Base-by-base conservation (phyloP, 75 land plant genomes). In the Selaginella moellendorffii region DNA sequence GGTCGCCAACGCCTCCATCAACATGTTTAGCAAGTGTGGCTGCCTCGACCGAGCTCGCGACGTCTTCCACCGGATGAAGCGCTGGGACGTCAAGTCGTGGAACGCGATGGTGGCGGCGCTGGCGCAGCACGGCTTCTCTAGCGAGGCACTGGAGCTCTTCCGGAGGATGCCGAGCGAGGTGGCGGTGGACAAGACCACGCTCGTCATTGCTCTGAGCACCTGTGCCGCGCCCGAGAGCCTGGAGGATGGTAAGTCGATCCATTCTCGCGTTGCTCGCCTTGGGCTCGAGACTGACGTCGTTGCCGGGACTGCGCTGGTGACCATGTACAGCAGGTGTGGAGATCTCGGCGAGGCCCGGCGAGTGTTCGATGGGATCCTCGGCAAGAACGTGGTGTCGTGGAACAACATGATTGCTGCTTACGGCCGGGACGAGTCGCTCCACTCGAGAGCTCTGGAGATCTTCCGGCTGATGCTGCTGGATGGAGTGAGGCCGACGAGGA, bases 211-310 rank as follows among this genome's bases (percentile, higher is more conserved):
- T n/a, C n/a, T n/a, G n/a, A n/a, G n/a, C n/a, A n/a, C n/a, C n/a
- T n/a, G n/a, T n/a, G n/a, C n/a, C n/a, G n/a, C n/a, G n/a, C n/a
- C n/a, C n/a, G n/a, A n/a, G n/a, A n/a, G n/a, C n/a, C n/a, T n/a
- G n/a, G n/a, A n/a, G n/a, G n/a, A n/a, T n/a, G n/a, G n/a, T n/a
- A n/a, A n/a, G n/a, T n/a, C n/a, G n/a, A n/a, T 71, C 56, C 72
- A 71, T 54, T 22, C 54, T 21, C 26, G 21, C 17, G 23, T 64
- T 12, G 10, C 64, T 24, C 30, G 29, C 2, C 2, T 20, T 29
- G 68, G 76, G n/a, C 66, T 70, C 24, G 66, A 73, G 42, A 22
- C 1, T 24, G 69, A 80, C 36, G 67, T 78, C 26, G 69, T 58
- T 65, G 28, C 54, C 21, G 30, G 10, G 26, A 71, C 52, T 63